Conservation (phyloP, 495 filamentous ascomycete species). For the Penicillium argentinense region DNA sequence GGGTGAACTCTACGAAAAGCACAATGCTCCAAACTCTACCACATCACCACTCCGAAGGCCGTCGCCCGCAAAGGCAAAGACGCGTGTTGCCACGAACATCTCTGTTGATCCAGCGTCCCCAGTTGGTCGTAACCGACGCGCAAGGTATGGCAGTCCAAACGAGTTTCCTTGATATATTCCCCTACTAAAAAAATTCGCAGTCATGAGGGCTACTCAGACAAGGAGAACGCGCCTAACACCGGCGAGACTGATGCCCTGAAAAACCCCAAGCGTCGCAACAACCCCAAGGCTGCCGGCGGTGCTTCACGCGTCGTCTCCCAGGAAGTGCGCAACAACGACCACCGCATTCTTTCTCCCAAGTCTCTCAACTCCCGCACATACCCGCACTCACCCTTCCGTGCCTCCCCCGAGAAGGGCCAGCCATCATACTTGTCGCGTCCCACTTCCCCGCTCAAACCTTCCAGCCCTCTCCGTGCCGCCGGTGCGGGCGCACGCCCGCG, state of each 20-base stretch:
- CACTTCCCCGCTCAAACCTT: conserved; percentile 54
- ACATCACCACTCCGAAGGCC: conserved; percentile 30
- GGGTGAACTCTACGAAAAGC: conserved; percentile 71
- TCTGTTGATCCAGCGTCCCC: conserved; percentile 32
- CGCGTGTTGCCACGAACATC: conserved; percentile 29
- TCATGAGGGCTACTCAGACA: conserved; percentile 67
- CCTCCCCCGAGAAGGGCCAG: conserved; percentile 44
- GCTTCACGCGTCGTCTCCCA: conserved; percentile 53
- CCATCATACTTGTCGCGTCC: conserved; percentile 52
- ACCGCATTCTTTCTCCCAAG: conserved; percentile 74
- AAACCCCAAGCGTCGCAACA: conserved; percentile 61
- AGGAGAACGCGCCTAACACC: conserved; percentile 66
- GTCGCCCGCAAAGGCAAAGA: conserved; percentile 31
- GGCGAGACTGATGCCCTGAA: conserved; percentile 42
- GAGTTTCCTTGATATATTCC: background rate
- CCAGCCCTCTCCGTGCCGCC: conserved; percentile 50
- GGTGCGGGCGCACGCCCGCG: conserved; percentile 31
- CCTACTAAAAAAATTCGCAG: conserved; percentile 38
- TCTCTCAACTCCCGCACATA: conserved; percentile 74
- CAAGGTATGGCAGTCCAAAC: conserved; percentile 53
- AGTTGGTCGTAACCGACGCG: conserved; percentile 53
- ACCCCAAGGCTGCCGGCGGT: conserved; percentile 34
- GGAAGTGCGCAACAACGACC: conserved; percentile 43
- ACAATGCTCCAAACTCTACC: conserved; percentile 36
- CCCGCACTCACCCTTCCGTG: conserved; percentile 56